Evolutionary conservation across 768 basidiomycete species (phyloP).

Genomic region (Lactifluus pinguis): DNA sequence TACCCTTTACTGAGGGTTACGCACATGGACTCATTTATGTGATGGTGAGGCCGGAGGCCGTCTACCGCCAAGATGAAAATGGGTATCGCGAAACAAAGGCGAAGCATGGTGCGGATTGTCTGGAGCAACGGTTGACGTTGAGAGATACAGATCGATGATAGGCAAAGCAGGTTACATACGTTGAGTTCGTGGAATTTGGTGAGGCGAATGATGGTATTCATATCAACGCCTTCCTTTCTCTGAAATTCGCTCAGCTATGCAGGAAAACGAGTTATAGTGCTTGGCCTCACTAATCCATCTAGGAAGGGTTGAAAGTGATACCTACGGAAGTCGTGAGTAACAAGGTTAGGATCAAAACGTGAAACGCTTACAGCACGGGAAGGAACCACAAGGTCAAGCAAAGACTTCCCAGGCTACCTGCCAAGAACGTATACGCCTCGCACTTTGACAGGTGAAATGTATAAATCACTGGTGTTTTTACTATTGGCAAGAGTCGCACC

Average conservation of each 20-base stretch:
- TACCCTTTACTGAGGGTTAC: conserved; percentile 3
- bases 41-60: conserved; percentile 51
- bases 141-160: neutral
- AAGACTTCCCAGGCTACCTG: conserved; percentile 60
- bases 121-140: conserved; percentile 22
- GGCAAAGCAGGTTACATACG: conserved; percentile 33
- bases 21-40: conserved; percentile 55
- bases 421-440: conserved; percentile 61
- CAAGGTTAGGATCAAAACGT: conserved; percentile 1
- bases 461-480: neutral
- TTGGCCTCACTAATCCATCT: conserved; percentile 41
- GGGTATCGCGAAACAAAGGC: conserved; percentile 61
- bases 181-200: conserved; percentile 80
- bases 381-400: conserved; percentile 67
- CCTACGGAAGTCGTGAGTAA: conserved; percentile 25
- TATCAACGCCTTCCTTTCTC: conserved; percentile 57
- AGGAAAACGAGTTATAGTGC: neutral
- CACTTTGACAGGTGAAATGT: conserved; percentile 32
- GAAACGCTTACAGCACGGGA: conserved; percentile 48
- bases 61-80: conserved; percentile 59
- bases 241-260: conserved; percentile 22
- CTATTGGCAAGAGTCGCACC: conserved; percentile 28
- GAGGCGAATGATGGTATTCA: conserved; percentile 54
- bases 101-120: conserved; percentile 65
- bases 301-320: conserved; percentile 64